These are phyloP conservation scores for Dictyostelium intermedium DNA, from an alignment of 78 protist species.

Conservation along the genomic window DNA sequence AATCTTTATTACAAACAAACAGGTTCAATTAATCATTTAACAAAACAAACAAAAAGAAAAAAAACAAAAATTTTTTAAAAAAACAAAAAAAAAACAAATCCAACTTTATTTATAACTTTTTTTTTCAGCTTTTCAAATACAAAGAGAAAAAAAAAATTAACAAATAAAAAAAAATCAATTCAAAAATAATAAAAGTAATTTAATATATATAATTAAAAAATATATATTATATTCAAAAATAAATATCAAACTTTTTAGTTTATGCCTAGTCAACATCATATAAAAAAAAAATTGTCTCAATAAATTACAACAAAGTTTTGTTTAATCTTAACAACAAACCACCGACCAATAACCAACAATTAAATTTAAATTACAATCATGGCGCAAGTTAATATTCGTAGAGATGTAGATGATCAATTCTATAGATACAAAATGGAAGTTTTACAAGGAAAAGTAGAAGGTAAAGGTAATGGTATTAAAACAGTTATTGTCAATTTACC, in stretches of 20 bases:
- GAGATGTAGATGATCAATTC: slow-evolving; percentile 66
- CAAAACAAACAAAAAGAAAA: no score
- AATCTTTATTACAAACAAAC: neutral
- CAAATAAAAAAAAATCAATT: neutral
- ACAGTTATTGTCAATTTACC: slow-evolving; percentile 93
- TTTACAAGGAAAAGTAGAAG: slow-evolving; percentile 88
- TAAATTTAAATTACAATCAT: slow-evolving; percentile 15
- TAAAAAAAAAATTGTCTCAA: neutral
- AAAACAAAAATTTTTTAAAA: no score
- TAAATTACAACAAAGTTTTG: slow-evolving; percentile 13
- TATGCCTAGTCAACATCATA: slow-evolving; percentile 19
- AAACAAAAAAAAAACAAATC: neutral
- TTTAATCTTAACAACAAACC: slow-evolving; percentile 38
- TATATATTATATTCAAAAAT: neutral
- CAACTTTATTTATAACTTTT: neutral
- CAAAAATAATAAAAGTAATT: neutral
- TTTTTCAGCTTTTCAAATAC: neutral
- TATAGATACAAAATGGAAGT: slow-evolving; percentile 96
- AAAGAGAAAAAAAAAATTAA: neutral
- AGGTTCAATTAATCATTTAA: neutral
- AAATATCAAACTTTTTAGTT: neutral
- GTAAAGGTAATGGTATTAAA: slow-evolving; percentile 96
- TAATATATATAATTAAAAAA: neutral
- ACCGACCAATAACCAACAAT: slow-evolving; percentile 23
- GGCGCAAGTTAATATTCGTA: slow-evolving; percentile 83